These are phyloP conservation scores for Pulveroboletus ravenelii DNA, from an alignment of 768 basidiomycete species.

Conservation along the genomic window DNA sequence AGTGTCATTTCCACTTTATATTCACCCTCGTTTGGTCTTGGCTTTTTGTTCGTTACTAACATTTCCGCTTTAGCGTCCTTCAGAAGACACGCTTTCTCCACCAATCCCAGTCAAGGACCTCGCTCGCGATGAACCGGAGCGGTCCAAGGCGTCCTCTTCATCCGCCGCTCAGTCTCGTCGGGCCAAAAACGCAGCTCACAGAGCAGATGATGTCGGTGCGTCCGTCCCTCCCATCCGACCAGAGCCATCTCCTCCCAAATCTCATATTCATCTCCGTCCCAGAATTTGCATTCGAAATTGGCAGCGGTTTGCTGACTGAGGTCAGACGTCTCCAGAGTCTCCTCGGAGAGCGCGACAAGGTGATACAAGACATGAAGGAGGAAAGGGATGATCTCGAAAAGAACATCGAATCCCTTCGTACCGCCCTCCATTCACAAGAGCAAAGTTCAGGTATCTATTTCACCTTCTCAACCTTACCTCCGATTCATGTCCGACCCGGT, in stretches of 20 bases:
- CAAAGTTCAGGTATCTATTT: slow-evolving; percentile 61
- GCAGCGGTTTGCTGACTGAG: slow-evolving; percentile 86
- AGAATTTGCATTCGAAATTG: slow-evolving; percentile 99
- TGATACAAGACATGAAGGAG: slow-evolving; percentile 85
- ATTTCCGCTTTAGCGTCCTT: slow-evolving; percentile 33
- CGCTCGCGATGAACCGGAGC: slow-evolving; percentile 58
- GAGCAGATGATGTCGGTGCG: slow-evolving; percentile 85
- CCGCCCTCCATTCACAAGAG: slow-evolving; percentile 76
- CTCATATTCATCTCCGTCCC: slow-evolving; percentile 23
- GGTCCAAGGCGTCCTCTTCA: slow-evolving; percentile 57
- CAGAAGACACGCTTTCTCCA: slow-evolving; percentile 48
- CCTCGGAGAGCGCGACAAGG: slow-evolving; percentile 88
- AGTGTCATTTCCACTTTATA: background rate
- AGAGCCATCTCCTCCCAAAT: background rate
- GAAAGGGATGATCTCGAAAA: slow-evolving; percentile 88
- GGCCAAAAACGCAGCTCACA: slow-evolving; percentile 87
- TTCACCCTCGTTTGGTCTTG: background rate
- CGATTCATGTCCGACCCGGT: slow-evolving; percentile 1
- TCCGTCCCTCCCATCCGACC: slow-evolving; percentile 20
- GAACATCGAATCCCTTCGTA: slow-evolving; percentile 67
- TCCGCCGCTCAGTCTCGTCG: slow-evolving; percentile 81
- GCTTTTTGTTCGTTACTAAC: slow-evolving; percentile 7
- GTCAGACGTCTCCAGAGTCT: slow-evolving; percentile 88
- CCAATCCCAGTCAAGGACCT: slow-evolving; percentile 43
- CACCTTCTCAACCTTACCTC: background rate